phyloP scores from a whole-genome alignment of 768 basidiomycete genomes.

The Phylloporus sp. region DNA sequence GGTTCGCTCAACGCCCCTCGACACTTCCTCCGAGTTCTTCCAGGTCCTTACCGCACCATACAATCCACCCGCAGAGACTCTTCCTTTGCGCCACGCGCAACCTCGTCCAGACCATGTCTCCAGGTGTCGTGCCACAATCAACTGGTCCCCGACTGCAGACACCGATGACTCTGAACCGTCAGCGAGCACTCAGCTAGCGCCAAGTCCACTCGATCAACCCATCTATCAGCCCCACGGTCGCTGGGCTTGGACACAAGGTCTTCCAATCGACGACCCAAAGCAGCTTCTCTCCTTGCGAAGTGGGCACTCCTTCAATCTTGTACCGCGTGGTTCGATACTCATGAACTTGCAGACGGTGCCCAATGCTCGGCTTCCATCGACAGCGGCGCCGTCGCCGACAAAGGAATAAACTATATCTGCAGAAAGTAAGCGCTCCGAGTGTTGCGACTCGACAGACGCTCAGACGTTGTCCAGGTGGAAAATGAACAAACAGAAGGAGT shows the following conservation, averaged over 20 bases:
- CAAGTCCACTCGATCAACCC: conserved; percentile 17
- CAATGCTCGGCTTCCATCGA: conserved; percentile 38
- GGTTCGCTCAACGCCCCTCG: conserved; percentile 6
- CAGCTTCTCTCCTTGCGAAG: conserved; percentile 25
- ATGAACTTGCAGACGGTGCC: conserved; percentile 28
- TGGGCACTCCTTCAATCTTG: conserved; percentile 6
- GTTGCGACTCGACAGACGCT: not conserved
- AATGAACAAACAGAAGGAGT: conserved; percentile 27
- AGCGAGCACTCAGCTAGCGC: not conserved
- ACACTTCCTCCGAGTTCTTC: conserved; percentile 28
- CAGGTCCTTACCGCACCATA: conserved; percentile 28
- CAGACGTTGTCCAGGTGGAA: conserved; percentile 30
- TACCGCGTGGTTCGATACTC: conserved; percentile 3
- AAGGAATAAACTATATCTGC: conserved; percentile 33
- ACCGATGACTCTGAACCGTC: conserved; percentile 1
- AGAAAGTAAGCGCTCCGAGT: conserved; percentile 30
- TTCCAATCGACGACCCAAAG: conserved; percentile 24
- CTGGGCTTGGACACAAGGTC: conserved; percentile 30
- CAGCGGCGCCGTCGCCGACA: conserved; percentile 27
- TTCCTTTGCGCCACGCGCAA: conserved; percentile 7
- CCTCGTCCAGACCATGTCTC: conserved; percentile 19
- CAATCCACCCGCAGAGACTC: conserved; percentile 1
- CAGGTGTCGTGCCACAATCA: conserved; percentile 26
- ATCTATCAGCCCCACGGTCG: conserved; percentile 31
- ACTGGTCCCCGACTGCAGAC: conserved; percentile 18